A percentile compares a stretch with the other conserved stretches of the same genome.
phyloP scores from a whole-genome alignment of 345 rosid genomes.

The Salix dunnii region DNA sequence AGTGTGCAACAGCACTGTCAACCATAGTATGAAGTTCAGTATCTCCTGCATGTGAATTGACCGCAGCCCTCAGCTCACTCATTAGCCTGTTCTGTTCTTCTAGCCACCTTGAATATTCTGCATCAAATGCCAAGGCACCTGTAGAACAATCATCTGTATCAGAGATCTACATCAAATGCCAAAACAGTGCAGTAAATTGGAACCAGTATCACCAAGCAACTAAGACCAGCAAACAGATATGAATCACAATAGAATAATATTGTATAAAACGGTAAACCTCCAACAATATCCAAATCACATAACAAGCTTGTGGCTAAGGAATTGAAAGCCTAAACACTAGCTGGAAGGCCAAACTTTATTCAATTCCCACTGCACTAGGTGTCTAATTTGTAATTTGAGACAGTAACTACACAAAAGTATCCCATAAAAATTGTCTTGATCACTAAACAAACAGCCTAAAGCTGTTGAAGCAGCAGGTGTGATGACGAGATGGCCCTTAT shows the following conservation, averaged over 20 bases:
- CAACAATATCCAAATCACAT: background rate
- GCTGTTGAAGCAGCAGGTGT: background rate
- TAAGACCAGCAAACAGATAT: background rate
- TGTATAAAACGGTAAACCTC: background rate
- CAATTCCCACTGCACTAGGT: background rate
- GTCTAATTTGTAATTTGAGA: background rate
- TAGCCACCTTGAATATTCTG: slow-evolving; percentile 79
- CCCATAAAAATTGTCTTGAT: background rate
- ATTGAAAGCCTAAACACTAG: background rate
- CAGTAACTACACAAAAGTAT: background rate
- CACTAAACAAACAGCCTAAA: background rate
- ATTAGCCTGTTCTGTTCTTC: slow-evolving; percentile 75
- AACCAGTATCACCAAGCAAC: background rate
- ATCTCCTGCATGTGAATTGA: slow-evolving; percentile 85
- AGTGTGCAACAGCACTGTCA: slow-evolving; percentile 60
- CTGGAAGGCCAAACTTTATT: background rate
- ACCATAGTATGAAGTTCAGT: slow-evolving; percentile 75
- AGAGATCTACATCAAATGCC: background rate
- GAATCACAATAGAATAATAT: background rate
- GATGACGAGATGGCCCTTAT: background rate
- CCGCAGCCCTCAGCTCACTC: slow-evolving; percentile 80
- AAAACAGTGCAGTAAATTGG: background rate
- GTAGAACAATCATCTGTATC: slow-evolving; percentile 6
- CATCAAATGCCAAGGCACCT: slow-evolving; percentile 94
- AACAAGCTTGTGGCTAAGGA: background rate